Conservation (phyloP, 805 yeast species). For the Candida rishiriensis region DNA sequence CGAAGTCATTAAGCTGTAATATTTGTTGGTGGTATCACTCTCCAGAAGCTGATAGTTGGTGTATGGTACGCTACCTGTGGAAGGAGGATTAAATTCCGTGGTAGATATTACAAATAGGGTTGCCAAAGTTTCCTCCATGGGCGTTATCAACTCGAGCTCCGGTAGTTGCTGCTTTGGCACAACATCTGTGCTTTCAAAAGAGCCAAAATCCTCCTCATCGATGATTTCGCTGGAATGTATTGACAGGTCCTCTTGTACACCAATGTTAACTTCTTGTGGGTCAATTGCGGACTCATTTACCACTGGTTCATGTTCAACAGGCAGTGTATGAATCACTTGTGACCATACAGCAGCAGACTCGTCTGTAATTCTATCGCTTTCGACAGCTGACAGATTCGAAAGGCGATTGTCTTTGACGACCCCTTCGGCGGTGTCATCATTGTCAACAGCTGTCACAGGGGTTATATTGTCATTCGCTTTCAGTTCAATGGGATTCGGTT, state of each 20-base stretch:
- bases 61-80: not conserved
- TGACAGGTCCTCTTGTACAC: constrained; percentile 1
- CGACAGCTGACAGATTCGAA: too few relatives aligned
- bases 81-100: not conserved
- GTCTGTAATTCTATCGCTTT: too few relatives aligned
- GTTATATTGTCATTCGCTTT: too few relatives aligned
- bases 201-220: constrained; percentile 24
- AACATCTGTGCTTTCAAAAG: constrained; percentile 15
- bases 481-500: too few relatives aligned
- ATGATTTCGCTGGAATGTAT: constrained; percentile 1
- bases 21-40: constrained; percentile 6
- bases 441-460: too few relatives aligned
- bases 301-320: not conserved
- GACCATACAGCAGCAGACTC: too few relatives aligned
- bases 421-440: too few relatives aligned
- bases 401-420: too few relatives aligned
- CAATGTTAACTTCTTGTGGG: not conserved
- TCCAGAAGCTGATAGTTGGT: not conserved
- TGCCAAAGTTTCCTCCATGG: constrained; percentile 7
- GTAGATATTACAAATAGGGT: not conserved
- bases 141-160: constrained; percentile 1
- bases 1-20: constrained; percentile 11
- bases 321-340: too few relatives aligned
- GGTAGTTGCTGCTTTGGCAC: not conserved
- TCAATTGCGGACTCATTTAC: not conserved